Evolutionary conservation across 345 rosid species (phyloP).

Genomic region (Sonneratia caseolaris): DNA sequence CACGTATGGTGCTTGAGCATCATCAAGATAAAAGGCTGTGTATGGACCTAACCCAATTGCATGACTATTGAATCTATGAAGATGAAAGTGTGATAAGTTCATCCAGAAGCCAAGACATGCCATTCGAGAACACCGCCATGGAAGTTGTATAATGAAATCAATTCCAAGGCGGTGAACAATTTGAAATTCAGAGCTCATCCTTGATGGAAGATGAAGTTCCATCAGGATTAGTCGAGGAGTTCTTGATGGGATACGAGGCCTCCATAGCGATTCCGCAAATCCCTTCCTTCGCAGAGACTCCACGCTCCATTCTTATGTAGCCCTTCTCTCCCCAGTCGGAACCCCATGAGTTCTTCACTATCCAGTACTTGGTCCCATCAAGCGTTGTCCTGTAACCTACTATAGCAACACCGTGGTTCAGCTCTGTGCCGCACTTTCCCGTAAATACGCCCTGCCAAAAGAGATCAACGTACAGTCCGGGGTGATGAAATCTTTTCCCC

Average conservation of each 20-base stretch:
- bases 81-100: too few species aligned
- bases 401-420: conserved; percentile 49
- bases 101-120: too few species aligned
- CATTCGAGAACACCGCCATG: too few species aligned
- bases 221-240: conserved; percentile 21
- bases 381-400: conserved; percentile 54
- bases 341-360: conserved; percentile 70
- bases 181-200: conserved; percentile 32
- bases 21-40: too few species aligned
- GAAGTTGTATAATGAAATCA: too few species aligned
- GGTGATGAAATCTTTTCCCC: neutral
- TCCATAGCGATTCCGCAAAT: conserved; percentile 64
- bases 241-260: conserved; percentile 63
- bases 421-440: conserved; percentile 50
- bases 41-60: too few species aligned
- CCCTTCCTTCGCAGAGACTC: conserved; percentile 34
- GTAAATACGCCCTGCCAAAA: conserved; percentile 46
- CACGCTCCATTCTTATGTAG: conserved; percentile 50
- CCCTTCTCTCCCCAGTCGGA: conserved; percentile 69
- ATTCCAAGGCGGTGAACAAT: too few species aligned
- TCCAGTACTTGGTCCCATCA: conserved; percentile 59
- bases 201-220: conserved; percentile 8
- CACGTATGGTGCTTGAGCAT: too few species aligned
- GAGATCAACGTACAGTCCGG: too few species aligned
- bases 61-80: too few species aligned